phyloP scores from a whole-genome alignment of 2,329 filamentous ascomycete species.

The Beauveria sp. region DNA sequence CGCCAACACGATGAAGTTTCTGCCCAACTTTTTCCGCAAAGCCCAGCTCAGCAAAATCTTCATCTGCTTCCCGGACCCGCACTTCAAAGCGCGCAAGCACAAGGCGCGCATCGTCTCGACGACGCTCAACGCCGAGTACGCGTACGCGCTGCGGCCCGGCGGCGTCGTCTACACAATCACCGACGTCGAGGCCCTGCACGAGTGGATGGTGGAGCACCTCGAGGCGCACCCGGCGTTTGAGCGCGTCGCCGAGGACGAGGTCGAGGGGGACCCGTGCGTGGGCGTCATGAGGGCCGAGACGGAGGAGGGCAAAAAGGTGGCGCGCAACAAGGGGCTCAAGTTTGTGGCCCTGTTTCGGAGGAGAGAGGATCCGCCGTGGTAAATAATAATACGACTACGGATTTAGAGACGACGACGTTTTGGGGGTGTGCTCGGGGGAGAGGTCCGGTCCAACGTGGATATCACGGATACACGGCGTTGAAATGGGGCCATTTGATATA shows the following conservation, averaged over 20 bases:
- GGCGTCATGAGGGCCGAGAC: conserved; percentile 73
- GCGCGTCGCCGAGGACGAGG: conserved; percentile 59
- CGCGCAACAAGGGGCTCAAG: conserved; percentile 82
- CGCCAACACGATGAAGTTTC: conserved; percentile 97
- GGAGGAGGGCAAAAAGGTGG: conserved; percentile 96
- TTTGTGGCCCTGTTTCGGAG: conserved; percentile 85
- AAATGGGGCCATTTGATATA: neutral
- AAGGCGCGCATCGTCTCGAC: conserved; percentile 91
- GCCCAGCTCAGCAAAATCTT: conserved; percentile 84
- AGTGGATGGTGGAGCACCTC: conserved; percentile 89
- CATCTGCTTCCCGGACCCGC: conserved; percentile 95
- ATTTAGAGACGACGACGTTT: too few species aligned
- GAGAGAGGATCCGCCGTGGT: conserved; percentile 73
- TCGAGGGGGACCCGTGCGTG: conserved; percentile 63
- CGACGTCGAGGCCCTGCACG: conserved; percentile 87
- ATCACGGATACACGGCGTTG: neutral
- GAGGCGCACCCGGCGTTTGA: conserved; percentile 72
- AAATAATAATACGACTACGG: conserved; percentile 12
- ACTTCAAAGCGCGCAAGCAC: conserved; percentile 96
- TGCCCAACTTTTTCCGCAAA: conserved; percentile 92
- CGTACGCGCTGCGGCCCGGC: conserved; percentile 73
- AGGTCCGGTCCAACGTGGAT: neutral
- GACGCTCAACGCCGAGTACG: conserved; percentile 87
- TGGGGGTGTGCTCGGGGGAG: neutral
- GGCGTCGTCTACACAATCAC: conserved; percentile 95